These are phyloP conservation scores for Rosa lucieae DNA, from an alignment of 306 rosid species.

Conservation along the genomic window DNA sequence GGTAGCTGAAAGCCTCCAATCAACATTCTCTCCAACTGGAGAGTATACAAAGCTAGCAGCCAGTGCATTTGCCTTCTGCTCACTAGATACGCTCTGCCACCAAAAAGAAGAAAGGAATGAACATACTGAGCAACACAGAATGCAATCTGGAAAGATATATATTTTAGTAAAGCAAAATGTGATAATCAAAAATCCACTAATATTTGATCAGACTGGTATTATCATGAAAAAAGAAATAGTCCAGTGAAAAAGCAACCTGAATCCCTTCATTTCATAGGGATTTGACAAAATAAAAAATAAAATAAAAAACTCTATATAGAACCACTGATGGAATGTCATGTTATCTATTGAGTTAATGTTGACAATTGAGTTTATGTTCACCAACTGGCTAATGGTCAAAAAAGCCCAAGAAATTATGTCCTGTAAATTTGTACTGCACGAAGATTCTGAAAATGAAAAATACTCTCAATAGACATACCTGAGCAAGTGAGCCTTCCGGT, in stretches of 20 bases:
- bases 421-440: neutral
- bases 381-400: neutral
- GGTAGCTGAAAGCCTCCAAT: conserved; percentile 91
- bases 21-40: conserved; percentile 92
- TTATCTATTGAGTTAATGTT: neutral
- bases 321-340: neutral
- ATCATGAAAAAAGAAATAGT: neutral
- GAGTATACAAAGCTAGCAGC: conserved; percentile 84
- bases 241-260: neutral
- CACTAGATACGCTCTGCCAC: conserved; percentile 77
- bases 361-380: neutral
- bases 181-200: conserved; percentile 8
- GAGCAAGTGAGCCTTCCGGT: conserved; percentile 97
- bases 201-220: neutral
- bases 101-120: conserved; percentile 11
- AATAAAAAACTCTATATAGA: neutral
- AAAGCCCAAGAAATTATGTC: neutral
- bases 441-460: neutral
- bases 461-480: conserved; percentile 49
- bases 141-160: neutral
- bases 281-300: neutral
- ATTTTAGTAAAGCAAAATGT: neutral
- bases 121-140: conserved; percentile 22
- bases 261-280: neutral
- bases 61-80: conserved; percentile 88